Percentiles rank a stretch among this genome's conserved stretches.
phyloP scores from a whole-genome alignment of 2,329 filamentous ascomycete genomes.

The Stemphylium lycopersici region DNA sequence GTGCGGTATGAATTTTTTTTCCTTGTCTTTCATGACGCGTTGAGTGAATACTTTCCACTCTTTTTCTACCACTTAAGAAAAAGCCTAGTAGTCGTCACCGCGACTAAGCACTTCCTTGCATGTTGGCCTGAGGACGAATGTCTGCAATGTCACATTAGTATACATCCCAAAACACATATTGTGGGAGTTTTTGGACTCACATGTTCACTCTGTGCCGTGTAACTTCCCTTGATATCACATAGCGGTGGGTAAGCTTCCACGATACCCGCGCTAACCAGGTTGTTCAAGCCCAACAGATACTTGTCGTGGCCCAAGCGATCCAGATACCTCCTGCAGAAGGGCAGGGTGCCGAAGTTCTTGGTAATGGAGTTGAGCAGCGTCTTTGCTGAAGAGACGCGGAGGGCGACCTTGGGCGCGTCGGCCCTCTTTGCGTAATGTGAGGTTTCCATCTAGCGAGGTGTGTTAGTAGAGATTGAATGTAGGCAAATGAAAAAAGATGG shows the following conservation, averaged over 20 bases:
- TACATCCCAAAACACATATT: background rate
- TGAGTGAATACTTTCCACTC: too few species aligned
- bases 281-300: slow-evolving; percentile 89
- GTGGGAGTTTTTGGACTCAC: slow-evolving; percentile 55
- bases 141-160: slow-evolving; percentile 31
- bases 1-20: too few species aligned
- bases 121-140: slow-evolving; percentile 46
- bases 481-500: background rate
- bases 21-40: too few species aligned
- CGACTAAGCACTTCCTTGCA: slow-evolving; percentile 89
- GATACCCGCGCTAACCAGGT: slow-evolving; percentile 79
- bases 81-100: slow-evolving; percentile 76
- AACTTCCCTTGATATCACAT: slow-evolving; percentile 90
- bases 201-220: slow-evolving; percentile 94
- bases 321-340: slow-evolving; percentile 88
- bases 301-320: slow-evolving; percentile 94
- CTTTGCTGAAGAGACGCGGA: slow-evolving; percentile 82
- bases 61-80: background rate
- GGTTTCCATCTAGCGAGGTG: slow-evolving; percentile 66
- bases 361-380: slow-evolving; percentile 86
- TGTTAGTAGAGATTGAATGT: background rate
- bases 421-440: slow-evolving; percentile 83
- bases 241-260: slow-evolving; percentile 90
- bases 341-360: slow-evolving; percentile 94
- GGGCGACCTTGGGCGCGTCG: slow-evolving; percentile 75